Percentiles rank a stretch among this genome's conserved stretches.
Evolutionary conservation across 192 early-diverging fungal species (phyloP).

Genomic region (Coemansia sp.): DNA sequence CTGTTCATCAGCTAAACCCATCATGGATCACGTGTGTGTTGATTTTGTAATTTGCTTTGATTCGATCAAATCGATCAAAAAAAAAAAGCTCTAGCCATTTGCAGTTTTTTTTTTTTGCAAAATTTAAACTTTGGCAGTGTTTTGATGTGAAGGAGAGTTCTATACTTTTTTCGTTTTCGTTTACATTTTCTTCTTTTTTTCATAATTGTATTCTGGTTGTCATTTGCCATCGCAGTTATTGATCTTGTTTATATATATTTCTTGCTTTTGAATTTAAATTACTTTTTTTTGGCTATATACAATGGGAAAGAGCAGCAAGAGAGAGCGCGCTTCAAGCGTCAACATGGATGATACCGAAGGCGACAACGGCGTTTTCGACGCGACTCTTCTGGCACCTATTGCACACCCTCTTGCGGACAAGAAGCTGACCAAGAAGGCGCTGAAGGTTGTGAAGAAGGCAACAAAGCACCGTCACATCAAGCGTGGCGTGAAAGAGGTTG

Average conservation of each 20-base stretch:
- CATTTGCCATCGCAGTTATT: background rate
- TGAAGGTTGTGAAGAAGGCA: slow-evolving; percentile 61
- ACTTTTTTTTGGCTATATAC: slow-evolving; percentile 28
- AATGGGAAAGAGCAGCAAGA: slow-evolving; percentile 87
- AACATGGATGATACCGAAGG: slow-evolving; percentile 36
- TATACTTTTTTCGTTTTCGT: background rate
- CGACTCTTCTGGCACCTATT: slow-evolving; percentile 39
- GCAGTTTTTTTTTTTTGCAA: slow-evolving; percentile 1
- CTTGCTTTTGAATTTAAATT: background rate
- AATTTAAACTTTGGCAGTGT: background rate
- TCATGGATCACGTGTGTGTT: slow-evolving; percentile 5
- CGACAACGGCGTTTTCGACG: slow-evolving; percentile 22
- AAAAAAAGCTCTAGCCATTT: background rate
- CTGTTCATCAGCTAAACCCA: slow-evolving; percentile 66
- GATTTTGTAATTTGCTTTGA: background rate
- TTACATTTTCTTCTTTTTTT: background rate
- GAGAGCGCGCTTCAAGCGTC: slow-evolving; percentile 41
- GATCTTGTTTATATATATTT: background rate
- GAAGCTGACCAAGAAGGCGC: slow-evolving; percentile 53
- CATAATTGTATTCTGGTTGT: background rate
- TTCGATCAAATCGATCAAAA: background rate
- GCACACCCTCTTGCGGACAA: slow-evolving; percentile 53
- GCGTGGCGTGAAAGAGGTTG: slow-evolving; percentile 97
- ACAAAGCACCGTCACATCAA: slow-evolving; percentile 83
- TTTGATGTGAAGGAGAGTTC: too few species aligned